phyloP scores from a whole-genome alignment of 495 filamentous ascomycete species.

The Penicillium tannophilum region DNA sequence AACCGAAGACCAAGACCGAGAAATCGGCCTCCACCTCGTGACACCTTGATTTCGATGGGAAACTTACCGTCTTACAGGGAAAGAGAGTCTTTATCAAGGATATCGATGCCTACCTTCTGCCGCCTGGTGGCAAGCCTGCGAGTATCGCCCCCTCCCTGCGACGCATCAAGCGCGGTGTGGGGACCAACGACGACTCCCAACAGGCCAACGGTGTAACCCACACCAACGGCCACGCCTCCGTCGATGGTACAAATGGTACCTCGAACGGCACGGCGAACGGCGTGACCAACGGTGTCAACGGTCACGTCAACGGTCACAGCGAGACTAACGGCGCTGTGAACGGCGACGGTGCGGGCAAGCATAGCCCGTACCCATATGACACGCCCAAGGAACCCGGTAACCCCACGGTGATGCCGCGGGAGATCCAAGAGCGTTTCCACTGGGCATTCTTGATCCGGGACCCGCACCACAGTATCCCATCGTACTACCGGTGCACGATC shows the following conservation, averaged over 20 bases:
- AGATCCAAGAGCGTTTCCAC: conserved; percentile 73
- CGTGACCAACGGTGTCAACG: conserved; percentile 14
- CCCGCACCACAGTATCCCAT: conserved; percentile 82
- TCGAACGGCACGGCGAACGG: conserved; percentile 22
- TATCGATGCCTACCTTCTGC: conserved; percentile 86
- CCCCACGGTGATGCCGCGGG: conserved; percentile 78
- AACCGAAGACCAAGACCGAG: conserved; percentile 6
- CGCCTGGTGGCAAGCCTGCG: conserved; percentile 66
- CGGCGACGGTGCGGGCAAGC: conserved; percentile 26
- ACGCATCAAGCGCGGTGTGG: conserved; percentile 62
- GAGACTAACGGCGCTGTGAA: not conserved
- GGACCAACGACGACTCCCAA: conserved; percentile 41
- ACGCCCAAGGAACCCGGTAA: conserved; percentile 64
- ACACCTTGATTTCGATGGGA: conserved; percentile 11
- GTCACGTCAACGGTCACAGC: conserved; percentile 17
- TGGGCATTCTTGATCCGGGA: conserved; percentile 98
- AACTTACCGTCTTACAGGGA: conserved; percentile 45
- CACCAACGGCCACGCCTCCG: conserved; percentile 33
- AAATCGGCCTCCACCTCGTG: not conserved
- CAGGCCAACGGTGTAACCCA: conserved; percentile 29
- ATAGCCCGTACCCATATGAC: conserved; percentile 56
- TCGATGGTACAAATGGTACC: conserved; percentile 15
- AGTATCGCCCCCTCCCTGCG: conserved; percentile 74
- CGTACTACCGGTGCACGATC: conserved; percentile 93
- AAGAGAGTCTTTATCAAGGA: conserved; percentile 98